Evolutionary conservation across 352 stramenopile species (phyloP), one percentile per base, ranked within the genome.

Genomic region (Pythium rhizo-oryzae): DNA sequence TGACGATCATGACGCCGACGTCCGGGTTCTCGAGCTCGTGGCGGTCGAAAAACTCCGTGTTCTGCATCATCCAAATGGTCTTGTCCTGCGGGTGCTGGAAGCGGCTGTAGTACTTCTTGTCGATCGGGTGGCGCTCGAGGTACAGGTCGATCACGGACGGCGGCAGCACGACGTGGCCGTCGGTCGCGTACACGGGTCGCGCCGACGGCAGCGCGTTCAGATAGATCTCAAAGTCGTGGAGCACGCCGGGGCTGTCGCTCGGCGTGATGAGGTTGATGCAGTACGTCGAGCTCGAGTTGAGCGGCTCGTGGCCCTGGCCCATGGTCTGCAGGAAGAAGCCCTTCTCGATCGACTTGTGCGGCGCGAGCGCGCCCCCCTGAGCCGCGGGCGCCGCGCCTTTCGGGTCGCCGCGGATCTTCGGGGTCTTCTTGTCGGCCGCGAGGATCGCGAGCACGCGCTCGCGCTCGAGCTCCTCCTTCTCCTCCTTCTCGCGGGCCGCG

Each of bases 21-120:
- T 75, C 80, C 9, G 86, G 86, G 52, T 90, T 79, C 18, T 72
- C 65, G 39, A 94, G 70, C 59, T 94, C 86, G 62, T 94, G 86
- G 50, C 84, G 80, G 54, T 94, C 86, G 46, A 94, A 94, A 62
- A 91, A 92, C 68, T 94, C 84, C 56, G 87, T 80, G 71, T 94
- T 92, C 65, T 91, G 82, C 84, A 94, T 90, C 81, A 94, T 90
- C 86, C 86, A 94, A 59, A 94, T 90, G 23, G 79, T 81, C 69
- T 94, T 94, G 46, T 91, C 78, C 15, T 68, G 70, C 8, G 84
- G 82, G 12, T 77, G 72, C 30, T 79, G 67, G 65, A 84, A 78
- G 23, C 89, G 52, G 23, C 69, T 65, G 61, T 91, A 93, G 67
- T 93, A 93, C 59, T 91, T 91, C 18, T 64, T 80, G 71, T 92